A percentile compares a stretch with the other conserved stretches of the same genome.
Evolutionary conservation across 768 basidiomycete species (phyloP).

Genomic region (Amanita molliuscula): DNA sequence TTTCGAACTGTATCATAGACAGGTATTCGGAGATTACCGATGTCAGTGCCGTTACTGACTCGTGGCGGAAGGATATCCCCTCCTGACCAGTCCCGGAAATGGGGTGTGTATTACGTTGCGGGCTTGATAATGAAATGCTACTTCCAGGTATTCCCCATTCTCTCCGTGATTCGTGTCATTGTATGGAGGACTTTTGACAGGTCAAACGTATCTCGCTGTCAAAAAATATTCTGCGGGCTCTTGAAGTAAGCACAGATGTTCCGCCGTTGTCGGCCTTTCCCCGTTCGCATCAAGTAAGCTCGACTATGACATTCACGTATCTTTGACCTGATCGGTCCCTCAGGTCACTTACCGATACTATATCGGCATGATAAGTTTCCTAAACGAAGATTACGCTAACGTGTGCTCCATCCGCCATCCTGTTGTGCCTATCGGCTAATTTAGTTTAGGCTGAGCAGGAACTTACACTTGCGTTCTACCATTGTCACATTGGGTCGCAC

Average conservation of each 20-base stretch:
- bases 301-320: background rate
- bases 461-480: constrained; percentile 77
- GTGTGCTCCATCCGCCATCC: constrained; percentile 23
- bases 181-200: constrained; percentile 25
- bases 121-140: constrained; percentile 88
- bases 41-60: background rate
- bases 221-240: constrained; percentile 84
- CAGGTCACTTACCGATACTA: constrained; percentile 91
- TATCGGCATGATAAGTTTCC: constrained; percentile 86
- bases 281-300: constrained; percentile 69
- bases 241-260: constrained; percentile 78
- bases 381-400: constrained; percentile 86
- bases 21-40: constrained; percentile 15
- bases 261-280: constrained; percentile 72
- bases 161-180: background rate
- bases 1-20: constrained; percentile 83
- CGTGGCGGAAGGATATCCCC: constrained; percentile 44
- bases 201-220: constrained; percentile 86
- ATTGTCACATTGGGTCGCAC: constrained; percentile 60
- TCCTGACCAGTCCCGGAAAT: constrained; percentile 65
- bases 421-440: background rate
- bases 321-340: background rate
- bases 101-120: constrained; percentile 91
- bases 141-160: constrained; percentile 64
- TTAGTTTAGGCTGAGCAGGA: constrained; percentile 66